phyloP scores from a whole-genome alignment of 2,329 filamentous ascomycete species.

The Aspergillus ochraceus region DNA sequence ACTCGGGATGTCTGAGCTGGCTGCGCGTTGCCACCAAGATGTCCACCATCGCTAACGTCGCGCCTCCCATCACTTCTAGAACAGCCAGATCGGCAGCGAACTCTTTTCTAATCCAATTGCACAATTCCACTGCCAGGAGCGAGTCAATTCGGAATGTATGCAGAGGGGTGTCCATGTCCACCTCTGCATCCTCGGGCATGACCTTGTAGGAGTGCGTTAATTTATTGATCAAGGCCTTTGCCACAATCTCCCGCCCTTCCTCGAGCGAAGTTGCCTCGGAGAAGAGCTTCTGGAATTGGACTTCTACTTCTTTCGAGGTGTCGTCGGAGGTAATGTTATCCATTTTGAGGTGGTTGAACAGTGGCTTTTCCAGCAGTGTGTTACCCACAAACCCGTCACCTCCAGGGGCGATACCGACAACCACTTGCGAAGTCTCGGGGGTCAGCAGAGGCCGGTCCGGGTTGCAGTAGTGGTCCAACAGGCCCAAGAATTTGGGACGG shows the following conservation, averaged over 20 bases:
- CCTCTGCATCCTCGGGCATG: background rate
- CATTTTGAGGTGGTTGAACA: background rate
- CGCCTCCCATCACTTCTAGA: slow-evolving; percentile 25
- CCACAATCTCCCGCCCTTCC: background rate
- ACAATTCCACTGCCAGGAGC: slow-evolving; percentile 26
- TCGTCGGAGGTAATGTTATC: background rate
- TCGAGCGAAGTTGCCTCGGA: background rate
- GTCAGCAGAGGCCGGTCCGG: background rate
- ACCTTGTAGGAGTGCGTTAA: background rate
- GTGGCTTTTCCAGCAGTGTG: background rate
- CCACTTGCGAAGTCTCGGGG: background rate
- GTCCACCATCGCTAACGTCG: slow-evolving; percentile 7
- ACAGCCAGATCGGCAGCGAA: slow-evolving; percentile 24
- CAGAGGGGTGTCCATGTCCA: slow-evolving; percentile 11
- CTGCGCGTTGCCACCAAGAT: background rate
- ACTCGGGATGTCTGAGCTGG: background rate
- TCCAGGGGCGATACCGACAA: background rate
- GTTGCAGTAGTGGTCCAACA: slow-evolving; percentile 1
- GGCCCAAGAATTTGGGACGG: background rate
- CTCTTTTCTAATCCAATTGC: slow-evolving; percentile 27
- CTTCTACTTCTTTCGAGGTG: background rate
- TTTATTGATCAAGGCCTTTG: background rate
- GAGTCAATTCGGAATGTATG: slow-evolving; percentile 27
- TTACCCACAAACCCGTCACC: background rate
- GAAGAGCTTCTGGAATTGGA: background rate